phyloP scores from a whole-genome alignment of 1,139 yeast species.

The Pichia sp. region DNA sequence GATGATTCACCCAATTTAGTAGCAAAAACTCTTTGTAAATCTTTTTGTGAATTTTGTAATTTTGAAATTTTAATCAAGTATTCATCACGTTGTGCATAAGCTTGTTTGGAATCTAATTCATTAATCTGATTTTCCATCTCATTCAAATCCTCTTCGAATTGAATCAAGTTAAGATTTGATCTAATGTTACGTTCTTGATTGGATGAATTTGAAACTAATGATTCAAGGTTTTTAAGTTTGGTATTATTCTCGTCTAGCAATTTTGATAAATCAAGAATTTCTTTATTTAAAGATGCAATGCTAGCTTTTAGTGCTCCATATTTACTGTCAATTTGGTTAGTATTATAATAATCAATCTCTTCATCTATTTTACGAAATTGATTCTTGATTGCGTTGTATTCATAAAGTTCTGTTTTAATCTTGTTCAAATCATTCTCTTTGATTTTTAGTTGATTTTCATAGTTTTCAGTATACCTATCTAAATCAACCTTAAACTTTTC shows the following conservation, averaged over 20 bases:
- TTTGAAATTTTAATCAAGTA: constrained; percentile 54
- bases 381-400: constrained; percentile 12
- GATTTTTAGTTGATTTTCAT: constrained; percentile 15
- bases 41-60: constrained; percentile 50
- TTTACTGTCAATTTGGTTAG: constrained; percentile 3
- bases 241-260: constrained; percentile 17
- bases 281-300: constrained; percentile 7
- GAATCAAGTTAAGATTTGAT: constrained; percentile 48
- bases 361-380: constrained; percentile 15
- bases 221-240: constrained; percentile 24
- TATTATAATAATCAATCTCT: constrained; percentile 20
- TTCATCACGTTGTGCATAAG: constrained; percentile 54
- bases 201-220: constrained; percentile 40
- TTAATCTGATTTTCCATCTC: constrained; percentile 34
- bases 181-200: constrained; percentile 47
- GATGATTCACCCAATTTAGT: constrained; percentile 79
- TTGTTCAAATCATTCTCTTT: constrained; percentile 16
- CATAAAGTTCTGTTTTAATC: constrained; percentile 11
- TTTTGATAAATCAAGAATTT: constrained; percentile 8
- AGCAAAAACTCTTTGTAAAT: constrained; percentile 61
- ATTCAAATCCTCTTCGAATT: constrained; percentile 33
- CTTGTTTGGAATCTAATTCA: constrained; percentile 49
- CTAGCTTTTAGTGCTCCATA: constrained; percentile 10
- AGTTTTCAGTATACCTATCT: constrained; percentile 11
- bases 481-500: constrained; percentile 8